Percentiles rank a stretch among this genome's conserved stretches.
Conservation (phyloP, 768 basidiomycete genomes). For the Amanita subjunquillea region DNA sequence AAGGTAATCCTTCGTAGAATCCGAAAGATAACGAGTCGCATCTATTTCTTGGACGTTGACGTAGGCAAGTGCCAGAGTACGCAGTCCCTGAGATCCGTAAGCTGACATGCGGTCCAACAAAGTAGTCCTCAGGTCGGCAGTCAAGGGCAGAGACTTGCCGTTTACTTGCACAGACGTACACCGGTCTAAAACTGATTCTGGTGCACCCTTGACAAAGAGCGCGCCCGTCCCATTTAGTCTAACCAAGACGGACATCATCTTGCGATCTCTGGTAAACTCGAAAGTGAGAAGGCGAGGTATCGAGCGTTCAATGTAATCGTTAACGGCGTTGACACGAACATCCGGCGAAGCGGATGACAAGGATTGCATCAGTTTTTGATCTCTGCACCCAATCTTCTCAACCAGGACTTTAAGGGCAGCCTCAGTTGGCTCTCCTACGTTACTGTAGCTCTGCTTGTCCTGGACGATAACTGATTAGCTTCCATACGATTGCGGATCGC, state of each 20-base stretch:
- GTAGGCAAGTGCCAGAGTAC: slow-evolving; percentile 89
- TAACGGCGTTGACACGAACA: slow-evolving; percentile 73
- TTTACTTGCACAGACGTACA: slow-evolving; percentile 68
- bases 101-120: slow-evolving; percentile 57
- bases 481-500: background rate
- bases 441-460: slow-evolving; percentile 73
- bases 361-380: slow-evolving; percentile 45
- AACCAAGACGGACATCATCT: slow-evolving; percentile 98
- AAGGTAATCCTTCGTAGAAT: slow-evolving; percentile 72
- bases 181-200: slow-evolving; percentile 88
- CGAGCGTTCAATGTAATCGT: slow-evolving; percentile 66
- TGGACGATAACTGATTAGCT: slow-evolving; percentile 18
- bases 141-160: slow-evolving; percentile 55
- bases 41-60: slow-evolving; percentile 69
- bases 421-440: slow-evolving; percentile 95
- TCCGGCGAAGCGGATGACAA: slow-evolving; percentile 45
- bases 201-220: slow-evolving; percentile 92
- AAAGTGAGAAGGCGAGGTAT: slow-evolving; percentile 85
- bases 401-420: slow-evolving; percentile 91
- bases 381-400: slow-evolving; percentile 83
- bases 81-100: slow-evolving; percentile 76
- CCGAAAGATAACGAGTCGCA: slow-evolving; percentile 69
- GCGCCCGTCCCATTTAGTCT: slow-evolving; percentile 57
- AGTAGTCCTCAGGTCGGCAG: slow-evolving; percentile 42
- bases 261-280: slow-evolving; percentile 96